These are phyloP conservation scores for Fonsecaea monophora DNA, from an alignment of 2,329 filamentous ascomycete genomes.

Conservation along the genomic window DNA sequence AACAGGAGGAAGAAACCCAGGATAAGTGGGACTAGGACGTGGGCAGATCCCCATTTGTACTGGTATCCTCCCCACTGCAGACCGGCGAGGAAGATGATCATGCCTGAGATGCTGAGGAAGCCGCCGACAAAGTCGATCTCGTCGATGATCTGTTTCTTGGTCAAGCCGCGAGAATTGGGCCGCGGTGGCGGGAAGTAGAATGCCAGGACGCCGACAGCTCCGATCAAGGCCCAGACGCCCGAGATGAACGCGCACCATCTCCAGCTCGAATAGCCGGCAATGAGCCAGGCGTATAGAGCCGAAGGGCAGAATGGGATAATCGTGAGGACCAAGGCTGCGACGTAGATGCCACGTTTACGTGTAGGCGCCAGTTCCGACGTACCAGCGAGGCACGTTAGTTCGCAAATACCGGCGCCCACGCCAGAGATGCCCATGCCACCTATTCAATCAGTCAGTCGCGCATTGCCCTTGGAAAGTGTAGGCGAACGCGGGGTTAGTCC, in stretches of 20 bases:
- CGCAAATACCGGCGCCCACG: conserved; percentile 70
- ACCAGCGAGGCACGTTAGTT: conserved; percentile 71
- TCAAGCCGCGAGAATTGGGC: conserved; percentile 41
- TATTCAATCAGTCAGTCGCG: conserved; percentile 38
- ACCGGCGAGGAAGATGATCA: conserved; percentile 46
- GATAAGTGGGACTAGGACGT: conserved; percentile 53
- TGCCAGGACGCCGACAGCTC: conserved; percentile 49
- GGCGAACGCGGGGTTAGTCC: conserved; percentile 22
- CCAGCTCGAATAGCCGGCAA: conserved; percentile 54
- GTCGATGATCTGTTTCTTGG: conserved; percentile 47
- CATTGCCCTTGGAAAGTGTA: not conserved
- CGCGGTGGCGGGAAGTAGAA: conserved; percentile 56
- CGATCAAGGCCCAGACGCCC: conserved; percentile 51
- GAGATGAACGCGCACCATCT: conserved; percentile 53
- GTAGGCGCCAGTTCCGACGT: conserved; percentile 72
- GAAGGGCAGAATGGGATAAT: conserved; percentile 69
- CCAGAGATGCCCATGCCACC: conserved; percentile 66
- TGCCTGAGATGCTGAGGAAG: conserved; percentile 55
- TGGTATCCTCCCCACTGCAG: conserved; percentile 60
- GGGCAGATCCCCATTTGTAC: conserved; percentile 53
- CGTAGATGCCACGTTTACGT: conserved; percentile 69
- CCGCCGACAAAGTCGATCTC: conserved; percentile 60
- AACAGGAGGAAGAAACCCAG: conserved; percentile 49
- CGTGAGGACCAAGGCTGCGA: conserved; percentile 65
- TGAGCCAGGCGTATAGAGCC: conserved; percentile 66